Evolutionary conservation across 2,329 filamentous ascomycete genomes (phyloP).

Genomic region (Kalaharituber pfeilii): DNA sequence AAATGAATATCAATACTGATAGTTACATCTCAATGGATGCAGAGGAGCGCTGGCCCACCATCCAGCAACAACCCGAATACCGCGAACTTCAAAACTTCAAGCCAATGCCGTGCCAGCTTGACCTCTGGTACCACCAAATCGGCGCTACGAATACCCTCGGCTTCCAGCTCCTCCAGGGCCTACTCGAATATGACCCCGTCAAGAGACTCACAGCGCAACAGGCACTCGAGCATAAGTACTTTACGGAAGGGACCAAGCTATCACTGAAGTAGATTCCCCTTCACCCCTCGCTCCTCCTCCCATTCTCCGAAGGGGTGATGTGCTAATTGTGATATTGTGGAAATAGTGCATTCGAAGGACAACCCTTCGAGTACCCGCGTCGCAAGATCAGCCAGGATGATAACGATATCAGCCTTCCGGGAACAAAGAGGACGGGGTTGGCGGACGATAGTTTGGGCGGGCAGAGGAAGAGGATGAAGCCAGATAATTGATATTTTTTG

Average conservation of each 20-base stretch:
- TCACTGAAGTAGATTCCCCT: slow-evolving; percentile 53
- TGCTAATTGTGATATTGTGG: slow-evolving; percentile 1
- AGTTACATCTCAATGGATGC: no score
- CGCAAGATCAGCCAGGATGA: slow-evolving; percentile 84
- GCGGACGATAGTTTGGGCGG: slow-evolving; percentile 62
- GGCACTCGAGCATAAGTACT: slow-evolving; percentile 83
- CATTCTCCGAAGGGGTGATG: neutral
- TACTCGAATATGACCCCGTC: slow-evolving; percentile 84
- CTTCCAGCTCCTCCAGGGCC: slow-evolving; percentile 58
- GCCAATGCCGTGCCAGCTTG: slow-evolving; percentile 24
- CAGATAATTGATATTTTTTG: no score
- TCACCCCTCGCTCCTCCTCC: neutral
- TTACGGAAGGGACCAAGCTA: slow-evolving; percentile 50
- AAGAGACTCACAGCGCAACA: slow-evolving; percentile 74
- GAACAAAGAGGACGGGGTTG: slow-evolving; percentile 73
- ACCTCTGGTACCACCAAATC: slow-evolving; percentile 34
- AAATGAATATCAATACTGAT: no score
- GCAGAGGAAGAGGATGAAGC: slow-evolving; percentile 45
- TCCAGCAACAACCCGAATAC: slow-evolving; percentile 77
- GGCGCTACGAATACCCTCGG: slow-evolving; percentile 43
- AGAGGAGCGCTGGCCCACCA: slow-evolving; percentile 67
- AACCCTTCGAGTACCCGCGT: slow-evolving; percentile 76
- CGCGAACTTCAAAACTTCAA: slow-evolving; percentile 45
- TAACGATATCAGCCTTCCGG: slow-evolving; percentile 86
- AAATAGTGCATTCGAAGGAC: slow-evolving; percentile 50